Evolutionary conservation across 306 rosid species (phyloP), one percentile per base, ranked within the genome.

Genomic region (Vicia sativa): DNA sequence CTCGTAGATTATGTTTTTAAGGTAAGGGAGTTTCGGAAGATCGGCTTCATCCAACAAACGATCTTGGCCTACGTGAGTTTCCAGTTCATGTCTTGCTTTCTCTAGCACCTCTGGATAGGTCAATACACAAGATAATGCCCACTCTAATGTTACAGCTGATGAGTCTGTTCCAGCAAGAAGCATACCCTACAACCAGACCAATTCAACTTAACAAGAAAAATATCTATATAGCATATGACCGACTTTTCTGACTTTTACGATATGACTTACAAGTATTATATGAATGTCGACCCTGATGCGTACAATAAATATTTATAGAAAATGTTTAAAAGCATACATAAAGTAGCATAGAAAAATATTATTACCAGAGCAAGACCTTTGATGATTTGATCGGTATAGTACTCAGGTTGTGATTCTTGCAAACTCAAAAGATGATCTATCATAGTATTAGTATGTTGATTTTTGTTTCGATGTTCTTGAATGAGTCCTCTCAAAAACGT

Each of bases 91-190:
- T 31, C 39, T 76, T 5, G 74, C 84, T 9, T 70, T 86, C 52
- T 72, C 50, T 23, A 88, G 5, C 4, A 67, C 73, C 0, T 80
- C 25, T 0, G 85, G 85, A 21, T 82, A 26, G 56, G 74, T 86
- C 1, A 86, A 35, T 2, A 88, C 1, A 7, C 16, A 4, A 3
- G 49, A 60, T 16, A 68, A 12, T 0, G 58, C 12, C 79, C 91
- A 83, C 54, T 86, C 91, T 18, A 87, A 2, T 2, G 89, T 84
- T 1, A 78, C 67, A 2, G 89, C 53, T 9, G 89, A 55, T 26
- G 88, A 54, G 59, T 84, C 85, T 0, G 87, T 79, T 6, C 91
- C 91, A 0, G 83, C 88, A 1, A 65, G 12, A 0, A 86, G 37
- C 67, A 86, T 21, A 5, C 69, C 75, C 91, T 86, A 2, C 49